These are phyloP conservation scores for Taxawa tesnikishii DNA, from an alignment of 2,329 filamentous ascomycete genomes.

Conservation along the genomic window DNA sequence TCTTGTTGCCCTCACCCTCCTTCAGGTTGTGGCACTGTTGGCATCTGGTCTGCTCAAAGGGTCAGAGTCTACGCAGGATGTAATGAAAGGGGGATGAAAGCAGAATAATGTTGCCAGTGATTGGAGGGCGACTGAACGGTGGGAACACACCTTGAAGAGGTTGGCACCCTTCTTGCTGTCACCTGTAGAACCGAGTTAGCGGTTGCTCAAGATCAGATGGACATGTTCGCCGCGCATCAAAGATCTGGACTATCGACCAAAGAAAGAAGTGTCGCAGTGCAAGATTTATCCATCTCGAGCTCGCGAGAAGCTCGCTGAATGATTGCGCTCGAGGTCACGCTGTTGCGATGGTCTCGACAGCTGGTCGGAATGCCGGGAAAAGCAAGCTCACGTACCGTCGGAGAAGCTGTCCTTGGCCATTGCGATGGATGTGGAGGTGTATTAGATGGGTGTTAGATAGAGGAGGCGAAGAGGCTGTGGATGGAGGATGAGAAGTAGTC, in stretches of 20 bases:
- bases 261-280: no score
- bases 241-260: no score
- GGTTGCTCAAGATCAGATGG: no score
- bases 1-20: constrained; percentile 86
- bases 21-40: constrained; percentile 97
- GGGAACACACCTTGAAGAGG: constrained; percentile 69
- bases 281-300: no score
- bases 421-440: constrained; percentile 13
- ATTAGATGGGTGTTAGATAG: constrained; percentile 4
- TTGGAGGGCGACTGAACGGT: constrained; percentile 4
- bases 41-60: constrained; percentile 91
- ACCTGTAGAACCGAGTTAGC: constrained; percentile 41
- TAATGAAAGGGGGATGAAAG: constrained; percentile 8
- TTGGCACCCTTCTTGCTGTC: constrained; percentile 92
- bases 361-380: no score
- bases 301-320: no score
- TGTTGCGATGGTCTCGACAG: no score
- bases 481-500: constrained; percentile 3
- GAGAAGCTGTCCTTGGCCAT: constrained; percentile 26
- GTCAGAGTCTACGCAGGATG: constrained; percentile 3
- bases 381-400: constrained; percentile 16
- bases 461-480: constrained; percentile 1
- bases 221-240: no score
- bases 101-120: no score
- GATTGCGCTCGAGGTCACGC: no score